phyloP scores from a whole-genome alignment of 2,329 filamentous ascomycete genomes.

The Rhexocercosporidium sp. region DNA sequence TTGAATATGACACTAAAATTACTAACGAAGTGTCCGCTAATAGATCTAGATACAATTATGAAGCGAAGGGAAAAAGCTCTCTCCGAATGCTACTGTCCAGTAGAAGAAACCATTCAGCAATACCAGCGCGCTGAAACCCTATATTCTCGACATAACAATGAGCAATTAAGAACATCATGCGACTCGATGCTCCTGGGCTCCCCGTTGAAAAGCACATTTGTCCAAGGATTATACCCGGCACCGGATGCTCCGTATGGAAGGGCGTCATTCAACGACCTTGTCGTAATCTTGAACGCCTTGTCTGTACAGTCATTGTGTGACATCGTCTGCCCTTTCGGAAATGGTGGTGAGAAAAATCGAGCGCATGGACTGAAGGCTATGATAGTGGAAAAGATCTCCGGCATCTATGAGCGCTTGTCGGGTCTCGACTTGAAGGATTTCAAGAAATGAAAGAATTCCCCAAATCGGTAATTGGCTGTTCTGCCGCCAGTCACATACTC shows the following conservation, averaged over 20 bases:
- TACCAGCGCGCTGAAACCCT: background rate
- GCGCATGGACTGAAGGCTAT: background rate
- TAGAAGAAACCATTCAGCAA: background rate
- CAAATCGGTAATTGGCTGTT: too few species aligned
- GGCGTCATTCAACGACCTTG: background rate
- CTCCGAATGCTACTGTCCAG: background rate
- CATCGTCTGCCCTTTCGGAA: background rate
- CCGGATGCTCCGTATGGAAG: background rate
- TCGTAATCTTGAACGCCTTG: background rate
- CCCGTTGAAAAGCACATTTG: background rate
- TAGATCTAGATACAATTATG: background rate
- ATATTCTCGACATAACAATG: background rate
- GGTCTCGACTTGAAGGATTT: background rate
- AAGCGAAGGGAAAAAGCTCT: background rate
- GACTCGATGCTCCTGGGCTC: constrained; percentile 2
- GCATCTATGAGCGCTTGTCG: background rate
- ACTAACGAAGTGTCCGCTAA: too few species aligned
- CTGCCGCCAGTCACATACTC: too few species aligned
- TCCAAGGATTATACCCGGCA: background rate
- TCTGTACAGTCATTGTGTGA: background rate
- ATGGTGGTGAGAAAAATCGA: background rate
- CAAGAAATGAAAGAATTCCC: constrained; percentile 33
- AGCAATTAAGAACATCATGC: background rate
- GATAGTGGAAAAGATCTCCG: background rate
- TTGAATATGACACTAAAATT: background rate